Conservation (phyloP, 225 moss, liverwort and hornwort species). For the Physcomitrium patens region DNA sequence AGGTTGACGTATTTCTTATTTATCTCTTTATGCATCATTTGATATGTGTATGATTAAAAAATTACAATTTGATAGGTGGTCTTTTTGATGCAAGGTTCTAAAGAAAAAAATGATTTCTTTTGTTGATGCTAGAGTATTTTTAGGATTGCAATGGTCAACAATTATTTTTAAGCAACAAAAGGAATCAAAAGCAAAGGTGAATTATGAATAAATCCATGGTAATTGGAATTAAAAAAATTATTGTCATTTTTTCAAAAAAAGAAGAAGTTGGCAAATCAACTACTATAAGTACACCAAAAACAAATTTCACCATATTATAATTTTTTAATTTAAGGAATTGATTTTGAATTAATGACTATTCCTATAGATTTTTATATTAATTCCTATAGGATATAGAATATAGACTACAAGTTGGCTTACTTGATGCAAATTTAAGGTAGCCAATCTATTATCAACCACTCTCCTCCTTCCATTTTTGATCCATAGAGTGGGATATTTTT, state of each 20-base stretch:
- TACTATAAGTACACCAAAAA: slow-evolving; percentile 60
- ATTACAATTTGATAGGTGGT: not conserved
- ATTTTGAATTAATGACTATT: not conserved
- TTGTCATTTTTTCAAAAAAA: slow-evolving; percentile 93
- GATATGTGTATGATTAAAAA: not conserved
- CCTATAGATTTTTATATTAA: not conserved
- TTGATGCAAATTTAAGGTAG: slow-evolving; percentile 99
- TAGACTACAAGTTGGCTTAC: slow-evolving; percentile 86
- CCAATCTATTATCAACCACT: too few relatives aligned
- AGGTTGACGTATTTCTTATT: not conserved
- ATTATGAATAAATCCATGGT: slow-evolving; percentile 62
- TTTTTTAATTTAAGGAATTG: not conserved
- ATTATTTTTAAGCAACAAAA: slow-evolving; percentile 45
- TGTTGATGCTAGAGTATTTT: slow-evolving; percentile 26
- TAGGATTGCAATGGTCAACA: slow-evolving; percentile 29
- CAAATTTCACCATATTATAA: not conserved
- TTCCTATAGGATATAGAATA: slow-evolving; percentile 65
- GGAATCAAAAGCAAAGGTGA: slow-evolving; percentile 43
- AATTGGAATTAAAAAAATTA: slow-evolving; percentile 76
- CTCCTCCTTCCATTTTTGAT: too few relatives aligned
- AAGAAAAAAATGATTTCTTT: not conserved
- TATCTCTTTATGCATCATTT: not conserved
- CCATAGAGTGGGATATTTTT: too few relatives aligned
- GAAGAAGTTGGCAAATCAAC: slow-evolving; percentile 98
- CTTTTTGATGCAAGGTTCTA: not conserved